These are phyloP conservation scores for Amyloporia xantha DNA, from an alignment of 768 basidiomycete genomes.

Conservation along the genomic window DNA sequence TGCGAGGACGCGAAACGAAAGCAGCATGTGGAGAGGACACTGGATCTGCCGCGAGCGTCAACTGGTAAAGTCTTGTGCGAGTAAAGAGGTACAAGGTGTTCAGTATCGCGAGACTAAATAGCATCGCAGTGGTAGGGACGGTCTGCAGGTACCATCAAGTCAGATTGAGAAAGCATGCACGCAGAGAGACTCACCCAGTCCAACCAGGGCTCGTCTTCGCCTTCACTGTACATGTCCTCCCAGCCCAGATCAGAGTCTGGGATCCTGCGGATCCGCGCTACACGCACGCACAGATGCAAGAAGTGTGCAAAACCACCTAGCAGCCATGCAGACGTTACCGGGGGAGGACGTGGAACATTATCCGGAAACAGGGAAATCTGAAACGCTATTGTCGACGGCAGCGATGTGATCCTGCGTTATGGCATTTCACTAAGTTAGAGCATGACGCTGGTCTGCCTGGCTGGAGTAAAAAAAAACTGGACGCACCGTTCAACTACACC, in stretches of 20 bases:
- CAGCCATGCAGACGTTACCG: constrained; percentile 58
- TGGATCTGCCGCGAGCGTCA: constrained; percentile 56
- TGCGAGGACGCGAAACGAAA: constrained; percentile 44
- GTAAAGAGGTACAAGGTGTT: constrained; percentile 67
- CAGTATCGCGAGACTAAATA: constrained; percentile 46
- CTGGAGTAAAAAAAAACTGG: not conserved
- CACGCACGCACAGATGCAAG: constrained; percentile 58
- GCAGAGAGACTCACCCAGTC: constrained; percentile 55
- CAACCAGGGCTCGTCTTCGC: constrained; percentile 60
- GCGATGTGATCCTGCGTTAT: constrained; percentile 43
- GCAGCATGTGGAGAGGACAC: constrained; percentile 65
- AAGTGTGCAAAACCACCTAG: constrained; percentile 61
- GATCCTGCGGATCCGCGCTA: constrained; percentile 47
- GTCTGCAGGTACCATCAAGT: constrained; percentile 44
- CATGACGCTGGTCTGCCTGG: not conserved
- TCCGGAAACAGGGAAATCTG: constrained; percentile 79
- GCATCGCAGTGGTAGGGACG: constrained; percentile 50
- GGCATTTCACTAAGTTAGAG: not conserved
- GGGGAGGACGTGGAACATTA: constrained; percentile 67
- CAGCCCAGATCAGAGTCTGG: constrained; percentile 67
- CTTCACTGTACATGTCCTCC: constrained; percentile 73
- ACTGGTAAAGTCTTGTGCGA: constrained; percentile 60
- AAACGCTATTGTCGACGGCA: constrained; percentile 71
- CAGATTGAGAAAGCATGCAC: constrained; percentile 2
- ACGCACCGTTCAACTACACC: constrained; percentile 54